Conservation (phyloP, 768 basidiomycete species). For the Russula sp. region DNA sequence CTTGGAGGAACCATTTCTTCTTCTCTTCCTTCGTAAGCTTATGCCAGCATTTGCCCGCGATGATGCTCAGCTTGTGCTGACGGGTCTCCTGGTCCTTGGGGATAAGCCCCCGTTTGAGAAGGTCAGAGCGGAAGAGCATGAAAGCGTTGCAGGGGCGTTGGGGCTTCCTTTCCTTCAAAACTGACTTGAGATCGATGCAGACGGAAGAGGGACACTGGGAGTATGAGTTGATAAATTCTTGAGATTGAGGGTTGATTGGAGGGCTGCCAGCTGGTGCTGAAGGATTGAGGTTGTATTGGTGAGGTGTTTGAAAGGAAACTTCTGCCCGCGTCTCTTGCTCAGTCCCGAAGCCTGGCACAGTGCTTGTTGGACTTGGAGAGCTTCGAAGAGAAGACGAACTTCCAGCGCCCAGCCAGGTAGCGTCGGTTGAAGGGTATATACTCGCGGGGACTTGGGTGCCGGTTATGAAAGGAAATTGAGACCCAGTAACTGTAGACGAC, state of each 20-base stretch:
- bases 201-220: background rate
- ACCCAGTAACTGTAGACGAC: background rate
- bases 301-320: background rate
- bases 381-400: background rate
- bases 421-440: background rate
- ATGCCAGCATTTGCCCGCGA: slow-evolving; percentile 51
- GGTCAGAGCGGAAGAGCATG: slow-evolving; percentile 50
- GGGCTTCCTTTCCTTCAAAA: slow-evolving; percentile 30
- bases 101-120: slow-evolving; percentile 39
- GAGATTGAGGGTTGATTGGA: background rate
- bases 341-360: background rate
- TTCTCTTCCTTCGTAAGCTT: slow-evolving; percentile 35
- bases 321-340: background rate
- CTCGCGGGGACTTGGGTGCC: background rate
- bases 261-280: background rate
- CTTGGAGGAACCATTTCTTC: slow-evolving; percentile 33
- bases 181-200: background rate
- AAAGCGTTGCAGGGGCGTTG: slow-evolving; percentile 53
- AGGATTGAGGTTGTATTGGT: background rate
- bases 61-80: slow-evolving; percentile 50
- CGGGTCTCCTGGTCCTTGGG: slow-evolving; percentile 42
- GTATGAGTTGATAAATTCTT: background rate
- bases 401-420: background rate
- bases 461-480: background rate
- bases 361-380: background rate